Percentiles rank a stretch among this genome's conserved stretches.
phyloP scores from a whole-genome alignment of 805 yeast genomes.

The Candida pseudoglaebosa region DNA sequence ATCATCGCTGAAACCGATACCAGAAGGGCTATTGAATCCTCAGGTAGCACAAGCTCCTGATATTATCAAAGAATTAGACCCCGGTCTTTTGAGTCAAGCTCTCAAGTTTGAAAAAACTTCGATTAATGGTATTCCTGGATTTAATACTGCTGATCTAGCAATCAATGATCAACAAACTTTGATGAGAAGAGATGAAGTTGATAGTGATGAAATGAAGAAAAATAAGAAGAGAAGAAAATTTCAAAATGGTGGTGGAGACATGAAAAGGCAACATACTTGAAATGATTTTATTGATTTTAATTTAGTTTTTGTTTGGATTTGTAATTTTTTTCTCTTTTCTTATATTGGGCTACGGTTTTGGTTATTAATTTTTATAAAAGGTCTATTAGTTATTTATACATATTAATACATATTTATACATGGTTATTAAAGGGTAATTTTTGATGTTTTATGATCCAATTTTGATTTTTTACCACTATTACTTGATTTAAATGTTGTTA shows the following conservation, averaged over 20 bases:
- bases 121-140: slow-evolving; percentile 71
- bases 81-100: slow-evolving; percentile 44
- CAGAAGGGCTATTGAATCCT: slow-evolving; percentile 36
- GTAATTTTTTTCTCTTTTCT: not conserved
- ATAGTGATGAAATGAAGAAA: slow-evolving; percentile 33
- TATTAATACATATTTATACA: slow-evolving; percentile 1
- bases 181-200: slow-evolving; percentile 40
- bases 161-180: slow-evolving; percentile 45
- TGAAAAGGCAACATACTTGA: slow-evolving; percentile 31
- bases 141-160: slow-evolving; percentile 65
- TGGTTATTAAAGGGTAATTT: not conserved
- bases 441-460: not conserved
- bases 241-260: slow-evolving; percentile 30
- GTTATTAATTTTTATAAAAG: not conserved
- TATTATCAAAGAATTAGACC: slow-evolving; percentile 47
- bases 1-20: slow-evolving; percentile 42
- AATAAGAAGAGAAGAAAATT: slow-evolving; percentile 36
- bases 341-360: no score
- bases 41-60: slow-evolving; percentile 36
- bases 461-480: not conserved
- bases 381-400: no score
- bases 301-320: not conserved
- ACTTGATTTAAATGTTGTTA: slow-evolving; percentile 12
- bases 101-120: slow-evolving; percentile 63
- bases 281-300: no score